Evolutionary conservation across 1,284 basidiomycete species (phyloP).

Genomic region (Puccinia polysora): DNA sequence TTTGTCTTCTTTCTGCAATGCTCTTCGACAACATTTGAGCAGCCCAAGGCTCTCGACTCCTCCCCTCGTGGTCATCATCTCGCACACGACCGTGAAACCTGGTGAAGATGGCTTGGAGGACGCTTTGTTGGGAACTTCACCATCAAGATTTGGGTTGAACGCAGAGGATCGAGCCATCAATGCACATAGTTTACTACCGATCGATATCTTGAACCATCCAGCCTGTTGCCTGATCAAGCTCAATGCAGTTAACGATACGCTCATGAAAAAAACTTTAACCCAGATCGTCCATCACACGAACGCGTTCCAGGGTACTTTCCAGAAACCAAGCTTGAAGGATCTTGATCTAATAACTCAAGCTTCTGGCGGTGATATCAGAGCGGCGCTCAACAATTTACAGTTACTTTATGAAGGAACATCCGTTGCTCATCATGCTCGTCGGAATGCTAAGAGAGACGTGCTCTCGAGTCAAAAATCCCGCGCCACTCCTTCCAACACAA

Average conservation of each 20-base stretch:
- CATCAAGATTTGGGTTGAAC: neutral
- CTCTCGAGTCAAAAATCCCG: no score
- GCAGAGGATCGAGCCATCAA: constrained; percentile 22
- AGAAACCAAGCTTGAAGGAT: constrained; percentile 61
- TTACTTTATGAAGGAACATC: constrained; percentile 60
- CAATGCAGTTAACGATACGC: constrained; percentile 13
- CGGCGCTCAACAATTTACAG: constrained; percentile 85
- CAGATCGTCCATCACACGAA: constrained; percentile 8
- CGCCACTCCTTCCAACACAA: no score
- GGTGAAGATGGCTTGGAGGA: constrained; percentile 21
- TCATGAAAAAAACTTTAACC: constrained; percentile 44
- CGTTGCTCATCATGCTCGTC: no score
- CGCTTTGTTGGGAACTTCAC: neutral
- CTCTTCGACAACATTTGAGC: constrained; percentile 12
- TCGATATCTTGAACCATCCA: constrained; percentile 31
- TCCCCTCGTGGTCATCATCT: constrained; percentile 22
- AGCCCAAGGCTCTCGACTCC: neutral
- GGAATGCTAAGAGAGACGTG: constrained; percentile 46
- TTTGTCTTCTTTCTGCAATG: neutral
- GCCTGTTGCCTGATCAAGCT: constrained; percentile 15
- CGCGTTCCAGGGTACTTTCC: constrained; percentile 14
- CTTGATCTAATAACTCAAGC: constrained; percentile 71
- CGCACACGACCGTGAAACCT: constrained; percentile 24
- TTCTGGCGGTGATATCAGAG: constrained; percentile 82
- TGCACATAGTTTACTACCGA: constrained; percentile 4